Evolutionary conservation across 495 filamentous ascomycete genomes (phyloP).

Genomic region (Pyronema omphalodes): DNA sequence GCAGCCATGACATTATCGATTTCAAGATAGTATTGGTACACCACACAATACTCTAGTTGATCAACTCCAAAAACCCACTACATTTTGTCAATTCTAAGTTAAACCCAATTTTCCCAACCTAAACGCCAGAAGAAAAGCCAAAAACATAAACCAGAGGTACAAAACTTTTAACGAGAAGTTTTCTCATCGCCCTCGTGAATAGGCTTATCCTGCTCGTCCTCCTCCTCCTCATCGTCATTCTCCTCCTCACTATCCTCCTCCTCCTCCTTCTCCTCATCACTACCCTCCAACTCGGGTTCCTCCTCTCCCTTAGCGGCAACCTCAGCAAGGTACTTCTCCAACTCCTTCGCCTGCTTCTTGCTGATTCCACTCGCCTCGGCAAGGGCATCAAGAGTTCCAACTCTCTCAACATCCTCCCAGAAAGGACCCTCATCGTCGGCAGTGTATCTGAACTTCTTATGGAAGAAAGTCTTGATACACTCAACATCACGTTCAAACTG

Average conservation of each 20-base stretch:
- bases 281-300: slow-evolving; percentile 35
- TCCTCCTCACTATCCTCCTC: slow-evolving; percentile 24
- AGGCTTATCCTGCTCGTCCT: slow-evolving; percentile 26
- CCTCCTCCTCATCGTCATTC: slow-evolving; percentile 21
- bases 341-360: slow-evolving; percentile 82
- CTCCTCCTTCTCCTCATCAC: slow-evolving; percentile 21
- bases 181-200: not conserved
- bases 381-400: slow-evolving; percentile 60
- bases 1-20: no score
- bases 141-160: no score
- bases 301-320: slow-evolving; percentile 31
- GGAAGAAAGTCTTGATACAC: slow-evolving; percentile 86
- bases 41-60: no score
- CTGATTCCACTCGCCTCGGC: slow-evolving; percentile 90
- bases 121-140: no score
- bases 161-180: no score
- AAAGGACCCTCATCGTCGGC: slow-evolving; percentile 67
- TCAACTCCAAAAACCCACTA: no score
- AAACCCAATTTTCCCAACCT: no score
- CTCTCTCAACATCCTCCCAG: slow-evolving; percentile 64
- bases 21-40: no score
- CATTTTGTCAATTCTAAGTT: no score
- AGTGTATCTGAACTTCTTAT: slow-evolving; percentile 70
- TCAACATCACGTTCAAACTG: slow-evolving; percentile 91
- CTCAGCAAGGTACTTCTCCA: slow-evolving; percentile 73